These are phyloP conservation scores for Pueraria montana DNA, from an alignment of 306 rosid species.

Conservation along the genomic window DNA sequence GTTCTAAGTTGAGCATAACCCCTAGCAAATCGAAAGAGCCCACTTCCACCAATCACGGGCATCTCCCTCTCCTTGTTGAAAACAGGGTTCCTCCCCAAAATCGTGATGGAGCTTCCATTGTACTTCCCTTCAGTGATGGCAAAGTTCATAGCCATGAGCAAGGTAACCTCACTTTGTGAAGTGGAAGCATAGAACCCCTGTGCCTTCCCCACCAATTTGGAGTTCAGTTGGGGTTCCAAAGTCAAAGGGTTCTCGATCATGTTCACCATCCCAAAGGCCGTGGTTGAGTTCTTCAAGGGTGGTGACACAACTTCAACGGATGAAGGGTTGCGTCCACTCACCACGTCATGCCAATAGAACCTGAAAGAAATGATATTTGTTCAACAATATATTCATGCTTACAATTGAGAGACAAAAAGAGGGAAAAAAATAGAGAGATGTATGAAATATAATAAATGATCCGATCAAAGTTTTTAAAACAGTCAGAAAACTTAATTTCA, in stretches of 20 bases:
- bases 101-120: slow-evolving; percentile 72
- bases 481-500: too few relatives aligned
- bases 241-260: slow-evolving; percentile 63
- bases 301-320: slow-evolving; percentile 46
- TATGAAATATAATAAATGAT: too few relatives aligned
- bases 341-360: slow-evolving; percentile 74
- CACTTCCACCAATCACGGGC: slow-evolving; percentile 90
- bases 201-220: slow-evolving; percentile 58
- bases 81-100: slow-evolving; percentile 73
- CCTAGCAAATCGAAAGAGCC: slow-evolving; percentile 76
- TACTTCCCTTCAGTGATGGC: slow-evolving; percentile 69
- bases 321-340: slow-evolving; percentile 53
- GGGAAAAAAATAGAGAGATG: too few relatives aligned
- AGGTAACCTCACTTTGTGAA: slow-evolving; percentile 53
- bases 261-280: slow-evolving; percentile 48
- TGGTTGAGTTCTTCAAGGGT: slow-evolving; percentile 39
- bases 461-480: too few relatives aligned
- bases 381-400: too few relatives aligned
- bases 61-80: slow-evolving; percentile 66
- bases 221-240: slow-evolving; percentile 51
- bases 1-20: slow-evolving; percentile 71
- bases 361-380: slow-evolving; percentile 24
- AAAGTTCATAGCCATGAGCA: slow-evolving; percentile 81
- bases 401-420: too few relatives aligned
- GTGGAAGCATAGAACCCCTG: slow-evolving; percentile 72